These are phyloP conservation scores for Fusarium austroafricanum DNA, from an alignment of 2,329 filamentous ascomycete species.

Conservation along the genomic window DNA sequence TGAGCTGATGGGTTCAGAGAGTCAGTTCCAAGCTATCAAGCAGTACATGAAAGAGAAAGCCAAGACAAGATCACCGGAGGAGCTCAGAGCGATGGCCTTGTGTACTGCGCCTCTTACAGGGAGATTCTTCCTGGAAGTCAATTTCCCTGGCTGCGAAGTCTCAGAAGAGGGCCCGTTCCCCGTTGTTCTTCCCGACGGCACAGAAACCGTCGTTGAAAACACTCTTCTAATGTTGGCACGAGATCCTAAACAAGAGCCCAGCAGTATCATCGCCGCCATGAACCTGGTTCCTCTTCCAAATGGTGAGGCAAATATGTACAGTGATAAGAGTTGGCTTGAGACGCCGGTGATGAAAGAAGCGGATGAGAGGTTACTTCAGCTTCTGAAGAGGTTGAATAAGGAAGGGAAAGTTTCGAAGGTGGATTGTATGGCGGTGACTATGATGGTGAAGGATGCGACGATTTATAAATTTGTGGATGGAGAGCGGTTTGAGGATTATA, in stretches of 20 bases:
- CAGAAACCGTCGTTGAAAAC: background rate
- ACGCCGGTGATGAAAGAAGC: background rate
- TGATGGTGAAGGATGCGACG: slow-evolving; percentile 1
- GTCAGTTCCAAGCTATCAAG: slow-evolving; percentile 6
- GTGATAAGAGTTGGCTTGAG: background rate
- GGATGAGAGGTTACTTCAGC: background rate
- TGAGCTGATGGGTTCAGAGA: background rate
- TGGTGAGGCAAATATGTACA: background rate
- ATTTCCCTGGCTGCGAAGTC: slow-evolving; percentile 1
- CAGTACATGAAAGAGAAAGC: background rate
- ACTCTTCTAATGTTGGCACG: background rate
- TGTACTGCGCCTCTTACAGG: background rate
- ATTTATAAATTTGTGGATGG: slow-evolving; percentile 8
- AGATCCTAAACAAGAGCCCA: background rate
- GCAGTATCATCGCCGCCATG: background rate
- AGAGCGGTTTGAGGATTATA: slow-evolving; percentile 9
- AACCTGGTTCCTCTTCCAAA: background rate
- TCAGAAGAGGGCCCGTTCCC: background rate
- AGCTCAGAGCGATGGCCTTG: background rate
- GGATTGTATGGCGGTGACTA: slow-evolving; percentile 3
- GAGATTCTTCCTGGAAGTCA: background rate
- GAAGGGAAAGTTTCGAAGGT: background rate
- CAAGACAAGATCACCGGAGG: background rate
- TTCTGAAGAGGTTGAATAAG: background rate
- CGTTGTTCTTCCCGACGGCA: background rate